Evolutionary conservation across 2,329 filamentous ascomycete species (phyloP), one percentile per base, ranked within the genome.

Genomic region (Blastomyces parvus): DNA sequence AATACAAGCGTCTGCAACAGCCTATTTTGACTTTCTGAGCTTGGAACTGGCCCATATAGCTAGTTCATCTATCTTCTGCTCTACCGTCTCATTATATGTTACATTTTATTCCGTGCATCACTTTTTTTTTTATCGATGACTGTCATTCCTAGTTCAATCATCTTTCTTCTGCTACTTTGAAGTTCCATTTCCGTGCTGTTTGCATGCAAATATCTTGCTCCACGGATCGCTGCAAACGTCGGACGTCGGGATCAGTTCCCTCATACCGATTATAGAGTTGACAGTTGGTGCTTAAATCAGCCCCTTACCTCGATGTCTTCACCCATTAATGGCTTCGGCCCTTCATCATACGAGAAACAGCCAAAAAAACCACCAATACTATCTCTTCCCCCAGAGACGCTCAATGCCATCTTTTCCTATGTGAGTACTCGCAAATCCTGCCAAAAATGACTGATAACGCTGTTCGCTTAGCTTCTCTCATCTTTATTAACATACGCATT

Each of bases 311-410:
- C 14, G 14, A 61, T 59, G 60, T 22, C 59, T 44, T 61, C 59
- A 14, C 19, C 53, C 22, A 46, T 46, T 27, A 60, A 59, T 48
- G 55, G 53, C 38, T 55, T 57, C 25, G 63, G 11, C 5, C 46
- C 48, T 46, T 42, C 55, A 25, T 42, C 52, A n/a, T 33, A 19
- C 14, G 56, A 48, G n/a, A 60, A 57, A 17, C 13, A 27, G 56
- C 33, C 17, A 55, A 33, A 59, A 40, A 52, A 30, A 38, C 63
- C 57, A 50, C 65, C 53, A 17, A 59, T 68, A n/a, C 61, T 71
- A 25, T 66, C 66, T 69, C 68, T 75, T 40, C 73, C 73, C 17
- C 59, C 64, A 6, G 73, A 74, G 63, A 71, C 70, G 22, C 69
- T 73, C 53, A 67, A 69, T 52, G 65, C 67, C 33, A 73, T 75